Conservation (phyloP, 2,329 filamentous ascomycete species). For the Didymella glomerata region DNA sequence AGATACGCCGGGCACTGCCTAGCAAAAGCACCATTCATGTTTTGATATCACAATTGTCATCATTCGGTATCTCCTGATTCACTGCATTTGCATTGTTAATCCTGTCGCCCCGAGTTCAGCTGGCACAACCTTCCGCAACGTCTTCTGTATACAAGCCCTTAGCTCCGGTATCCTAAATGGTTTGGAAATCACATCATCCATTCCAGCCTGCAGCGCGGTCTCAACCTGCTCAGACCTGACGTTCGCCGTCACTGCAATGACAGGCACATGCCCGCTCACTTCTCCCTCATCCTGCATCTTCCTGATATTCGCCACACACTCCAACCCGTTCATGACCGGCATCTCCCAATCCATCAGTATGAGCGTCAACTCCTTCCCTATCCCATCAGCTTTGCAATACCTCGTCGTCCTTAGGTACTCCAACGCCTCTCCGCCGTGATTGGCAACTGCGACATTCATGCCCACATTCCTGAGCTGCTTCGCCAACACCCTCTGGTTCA, state of each 20-base stretch:
- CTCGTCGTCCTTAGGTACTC: constrained; percentile 44
- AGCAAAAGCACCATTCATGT: too few species aligned
- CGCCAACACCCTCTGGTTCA: constrained; percentile 53
- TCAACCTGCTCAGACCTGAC: constrained; percentile 44
- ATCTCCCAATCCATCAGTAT: constrained; percentile 48
- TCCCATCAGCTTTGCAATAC: constrained; percentile 26
- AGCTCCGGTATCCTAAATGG: constrained; percentile 64
- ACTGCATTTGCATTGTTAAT: too few species aligned
- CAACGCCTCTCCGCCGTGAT: constrained; percentile 52
- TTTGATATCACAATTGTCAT: too few species aligned
- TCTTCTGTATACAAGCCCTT: constrained; percentile 31
- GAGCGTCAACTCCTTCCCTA: constrained; percentile 29
- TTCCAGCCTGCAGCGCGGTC: constrained; percentile 41
- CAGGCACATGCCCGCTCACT: constrained; percentile 37
- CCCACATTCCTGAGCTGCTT: constrained; percentile 51
- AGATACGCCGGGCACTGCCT: too few species aligned
- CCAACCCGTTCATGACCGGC: constrained; percentile 46
- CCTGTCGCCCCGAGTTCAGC: neutral
- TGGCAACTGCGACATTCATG: constrained; percentile 49
- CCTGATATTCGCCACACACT: constrained; percentile 38
- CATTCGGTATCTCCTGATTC: too few species aligned
- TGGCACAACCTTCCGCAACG: constrained; percentile 13
- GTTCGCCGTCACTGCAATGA: constrained; percentile 50
- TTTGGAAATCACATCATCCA: constrained; percentile 72
- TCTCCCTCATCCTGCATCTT: constrained; percentile 32